Percentiles rank a stretch among this genome's conserved stretches.
These are phyloP conservation scores for Diospyros kaki DNA, from an alignment of 148 eudicot genomes.

Conservation along the genomic window DNA sequence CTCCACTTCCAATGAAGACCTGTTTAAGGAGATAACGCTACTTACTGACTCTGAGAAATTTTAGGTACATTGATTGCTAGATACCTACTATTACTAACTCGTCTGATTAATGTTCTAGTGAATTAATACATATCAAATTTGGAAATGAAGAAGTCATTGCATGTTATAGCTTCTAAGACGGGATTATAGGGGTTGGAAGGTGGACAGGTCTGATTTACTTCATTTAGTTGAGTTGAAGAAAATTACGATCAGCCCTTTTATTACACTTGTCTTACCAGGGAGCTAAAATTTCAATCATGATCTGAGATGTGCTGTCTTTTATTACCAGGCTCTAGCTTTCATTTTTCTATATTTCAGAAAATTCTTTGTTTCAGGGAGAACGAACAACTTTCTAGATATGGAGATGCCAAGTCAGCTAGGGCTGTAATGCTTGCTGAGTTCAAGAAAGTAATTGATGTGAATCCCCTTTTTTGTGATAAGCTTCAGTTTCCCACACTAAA, in stretches of 20 bases:
- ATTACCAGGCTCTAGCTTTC: neutral
- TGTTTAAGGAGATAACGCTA: conserved; percentile 58
- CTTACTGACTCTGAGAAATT: conserved; percentile 51
- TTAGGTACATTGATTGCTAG: conserved; percentile 29
- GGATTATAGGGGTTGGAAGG: neutral
- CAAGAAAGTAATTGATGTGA: conserved; percentile 61
- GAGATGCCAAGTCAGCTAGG: conserved; percentile 60
- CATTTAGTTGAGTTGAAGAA: neutral
- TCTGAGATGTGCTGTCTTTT: neutral
- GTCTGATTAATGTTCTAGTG: neutral
- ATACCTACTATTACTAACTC: neutral
- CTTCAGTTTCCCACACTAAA: conserved; percentile 45
- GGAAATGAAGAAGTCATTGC: neutral
- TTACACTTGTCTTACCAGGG: neutral
- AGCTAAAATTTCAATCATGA: neutral
- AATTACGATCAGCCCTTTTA: no score
- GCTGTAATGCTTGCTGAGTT: conserved; percentile 51
- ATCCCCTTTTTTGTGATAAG: conserved; percentile 57
- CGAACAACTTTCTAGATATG: conserved; percentile 58
- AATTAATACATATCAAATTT: neutral
- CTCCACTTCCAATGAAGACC: conserved; percentile 54
- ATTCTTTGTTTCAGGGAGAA: conserved; percentile 35
- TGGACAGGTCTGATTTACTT: neutral
- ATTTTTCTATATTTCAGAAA: neutral
- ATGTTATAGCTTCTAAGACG: neutral